Evolutionary conservation across 805 yeast genomes (phyloP), one percentile per base, ranked within the genome.

Genomic region (Lachancea thermotolerans): DNA sequence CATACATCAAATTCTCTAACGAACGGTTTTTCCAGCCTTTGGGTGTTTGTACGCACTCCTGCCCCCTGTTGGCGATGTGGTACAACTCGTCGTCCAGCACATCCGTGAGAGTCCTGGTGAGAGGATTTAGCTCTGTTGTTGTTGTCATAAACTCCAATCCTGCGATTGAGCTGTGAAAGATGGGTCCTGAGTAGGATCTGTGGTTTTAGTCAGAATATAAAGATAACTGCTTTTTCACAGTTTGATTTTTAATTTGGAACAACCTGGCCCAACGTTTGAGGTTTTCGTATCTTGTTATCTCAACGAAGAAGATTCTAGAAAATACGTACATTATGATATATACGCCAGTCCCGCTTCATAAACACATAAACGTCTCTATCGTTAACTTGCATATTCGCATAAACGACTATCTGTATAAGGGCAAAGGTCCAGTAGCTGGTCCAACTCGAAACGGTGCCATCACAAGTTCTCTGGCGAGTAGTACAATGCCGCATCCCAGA

Each of bases 401-500:
- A 31, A 16, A 34, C 17, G 12, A 9, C 3, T 14, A 16, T 4
- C 4, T 6, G 18, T 4, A n/a, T 34, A 34, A 34, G 11, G 21
- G 16, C 7, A n/a, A 8, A 31, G 34, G 34, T 5, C 4, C 4
- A 21, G 25, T 21, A 7, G 25, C 25, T 21, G 25, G 7, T 21
- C 25, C 25, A 7, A 21, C 25, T 21, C 7, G 25, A 21, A 21
- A 21, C 25, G 7, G 5, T 34, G 17, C 29, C 3, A 5, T 31
- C 16, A 16, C 4, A 10, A 3, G 29, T 3, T 11, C 12, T 39
- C 36, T 15, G 29, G 33, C 10, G 37, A 15, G 40, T 35, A 39
- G 12, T 30, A 10, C 37, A 44, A 14, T 4, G 47, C 47, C 3
- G 47, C 40, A 21, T 75, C 73, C 95, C 95, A 85, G 58, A 85